Conservation (phyloP, 2,329 filamentous ascomycete species). For the Tolypocladium tundrense region DNA sequence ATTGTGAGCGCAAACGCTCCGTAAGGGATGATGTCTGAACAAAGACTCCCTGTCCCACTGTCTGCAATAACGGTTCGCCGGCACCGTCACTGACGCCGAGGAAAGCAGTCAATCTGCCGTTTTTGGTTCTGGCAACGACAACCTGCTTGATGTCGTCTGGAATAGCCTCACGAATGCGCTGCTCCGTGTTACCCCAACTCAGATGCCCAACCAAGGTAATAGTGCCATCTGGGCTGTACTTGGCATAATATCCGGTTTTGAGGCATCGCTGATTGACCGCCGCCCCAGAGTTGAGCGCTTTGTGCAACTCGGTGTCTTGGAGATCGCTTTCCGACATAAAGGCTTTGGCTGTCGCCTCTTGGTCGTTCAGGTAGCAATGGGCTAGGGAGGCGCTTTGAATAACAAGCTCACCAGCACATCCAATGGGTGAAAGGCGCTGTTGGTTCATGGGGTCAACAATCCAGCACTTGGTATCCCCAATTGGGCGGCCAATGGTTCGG, state of each 20-base stretch:
- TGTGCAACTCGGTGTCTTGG: neutral
- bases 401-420: slow-evolving; percentile 5
- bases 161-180: neutral
- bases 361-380: slow-evolving; percentile 1
- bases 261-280: neutral
- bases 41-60: neutral
- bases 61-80: neutral
- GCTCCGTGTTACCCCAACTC: neutral
- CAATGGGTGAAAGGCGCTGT: slow-evolving; percentile 2
- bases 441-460: slow-evolving; percentile 1
- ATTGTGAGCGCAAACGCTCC: slow-evolving; percentile 5
- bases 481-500: neutral
- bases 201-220: neutral
- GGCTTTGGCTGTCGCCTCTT: neutral
- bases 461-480: neutral
- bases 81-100: neutral
- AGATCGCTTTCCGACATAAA: neutral
- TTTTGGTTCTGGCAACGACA: neutral
- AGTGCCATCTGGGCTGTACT: neutral
- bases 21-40: neutral
- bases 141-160: neutral
- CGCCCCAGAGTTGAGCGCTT: neutral
- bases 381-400: slow-evolving; percentile 2
- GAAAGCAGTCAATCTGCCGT: neutral
- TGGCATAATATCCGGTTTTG: neutral